Base-by-base conservation (phyloP, 805 yeast genomes). In the Candida pseudoglaebosa region DNA sequence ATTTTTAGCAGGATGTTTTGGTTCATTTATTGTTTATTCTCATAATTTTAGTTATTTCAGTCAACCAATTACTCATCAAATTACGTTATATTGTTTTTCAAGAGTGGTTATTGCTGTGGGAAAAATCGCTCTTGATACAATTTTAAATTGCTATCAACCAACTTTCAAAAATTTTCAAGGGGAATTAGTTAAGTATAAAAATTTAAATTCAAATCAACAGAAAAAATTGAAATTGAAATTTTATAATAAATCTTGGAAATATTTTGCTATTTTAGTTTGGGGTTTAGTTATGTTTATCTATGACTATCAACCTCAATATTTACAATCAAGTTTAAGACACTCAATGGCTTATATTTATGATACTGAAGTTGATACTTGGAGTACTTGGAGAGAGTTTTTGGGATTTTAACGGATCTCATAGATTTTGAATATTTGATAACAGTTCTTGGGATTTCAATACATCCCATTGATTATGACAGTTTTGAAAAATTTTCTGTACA, bases 281-380 rank as follows among this genome's bases (percentile, higher is more conserved):
- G 91, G 82, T 0, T 53, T 74, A 18, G 85, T 83, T 28, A 83
- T 84, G 90, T 70, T 75, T 50, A 65, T 84, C 36, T 84, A 82
- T 57, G 73, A 81, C 40, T 65, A 67, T 42, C 81, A 83, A 46
- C 82, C 83, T 2, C 71, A 71, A 28, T 71, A 73, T 46, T 65
- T 85, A 32, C 91, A 84, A 52, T 70, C 73, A 36, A 74, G 84
- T 2, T 63, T 84, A 67, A 71, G 82, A 45, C 75, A 75, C 43
- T 76, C 84, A 38, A 77, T 84, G 84, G 78, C 79, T 38, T 84
- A 78, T 54, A 75, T 84, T 24, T 84, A 84, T 49, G 80, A 82
- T 31, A 70, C 64, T 22, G 86, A 77, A 42, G 59, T 73, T 52
- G 68, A 72, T 41, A 54, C 57, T 22, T 78, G 82, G 83, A 42